These are phyloP conservation scores for Styphnolobium japonicum DNA, from an alignment of 306 rosid species.

Conservation along the genomic window DNA sequence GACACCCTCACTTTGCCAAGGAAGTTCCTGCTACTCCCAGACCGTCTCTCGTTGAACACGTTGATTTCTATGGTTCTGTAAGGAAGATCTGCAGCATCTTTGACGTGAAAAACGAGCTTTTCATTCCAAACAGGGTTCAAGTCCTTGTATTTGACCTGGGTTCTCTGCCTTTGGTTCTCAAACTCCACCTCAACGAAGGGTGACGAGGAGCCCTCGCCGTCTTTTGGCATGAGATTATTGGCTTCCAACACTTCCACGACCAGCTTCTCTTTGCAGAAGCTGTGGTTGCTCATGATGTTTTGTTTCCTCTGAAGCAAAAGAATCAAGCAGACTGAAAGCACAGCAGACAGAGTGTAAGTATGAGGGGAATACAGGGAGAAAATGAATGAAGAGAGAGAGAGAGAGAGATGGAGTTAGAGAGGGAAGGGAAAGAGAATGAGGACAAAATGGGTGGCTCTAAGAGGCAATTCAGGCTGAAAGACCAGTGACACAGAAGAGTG, in stretches of 20 bases:
- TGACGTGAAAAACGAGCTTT: constrained; percentile 52
- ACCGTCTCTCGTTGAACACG: constrained; percentile 56
- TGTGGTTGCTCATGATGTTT: constrained; percentile 26
- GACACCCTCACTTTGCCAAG: constrained; percentile 61
- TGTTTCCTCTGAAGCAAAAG: not conserved
- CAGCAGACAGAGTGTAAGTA: not conserved
- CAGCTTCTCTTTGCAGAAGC: constrained; percentile 41
- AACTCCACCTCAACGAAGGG: constrained; percentile 61
- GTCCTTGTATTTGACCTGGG: constrained; percentile 58
- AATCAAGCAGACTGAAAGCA: not conserved
- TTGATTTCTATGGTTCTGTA: constrained; percentile 55
- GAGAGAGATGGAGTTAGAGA: not conserved
- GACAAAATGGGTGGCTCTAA: constrained; percentile 27
- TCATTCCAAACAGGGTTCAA: constrained; percentile 64
- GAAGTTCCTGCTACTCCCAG: constrained; percentile 52
- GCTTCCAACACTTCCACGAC: constrained; percentile 61
- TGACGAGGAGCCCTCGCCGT: constrained; percentile 63
- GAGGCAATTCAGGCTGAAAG: too few species aligned
- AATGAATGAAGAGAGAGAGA: not conserved
- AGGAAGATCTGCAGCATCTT: constrained; percentile 46
- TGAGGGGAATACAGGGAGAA: not conserved
- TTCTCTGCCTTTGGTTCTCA: constrained; percentile 51
- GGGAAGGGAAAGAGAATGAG: not conserved
- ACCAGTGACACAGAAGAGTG: constrained; percentile 23
- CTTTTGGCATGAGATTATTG: constrained; percentile 68